Evolutionary conservation across 2,329 filamentous ascomycete species (phyloP), one percentile per base, ranked within the genome.

Genomic region (Metarhizium brunneum): DNA sequence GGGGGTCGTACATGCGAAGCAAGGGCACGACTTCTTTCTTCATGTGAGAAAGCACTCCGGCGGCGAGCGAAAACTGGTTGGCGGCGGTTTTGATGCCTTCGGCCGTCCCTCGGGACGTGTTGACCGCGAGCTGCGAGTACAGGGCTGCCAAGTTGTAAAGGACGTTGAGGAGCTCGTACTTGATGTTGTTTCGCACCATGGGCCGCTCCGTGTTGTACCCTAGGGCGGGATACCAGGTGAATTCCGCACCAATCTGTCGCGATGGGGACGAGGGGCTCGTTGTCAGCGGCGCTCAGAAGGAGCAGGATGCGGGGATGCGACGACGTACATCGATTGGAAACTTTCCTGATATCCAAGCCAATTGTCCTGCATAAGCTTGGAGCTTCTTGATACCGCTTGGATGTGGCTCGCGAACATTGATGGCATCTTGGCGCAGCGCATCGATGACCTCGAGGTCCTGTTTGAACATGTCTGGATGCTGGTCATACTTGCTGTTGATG

Each of bases 401-500:
- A 67, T 99, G 94, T 2, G 94, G 85, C 68, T 99, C 94, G 57
- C 87, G 83, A 2, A 94, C 87, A 69, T 91, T 90, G 55, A 96
- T 79, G n/a, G 94, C 94, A 68, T 95, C 89, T 59, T 82, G 82
- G 5, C 94, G 86, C 56, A 97, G 76, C 51, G 83, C 78, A 68
- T 97, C 91, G 65, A 99, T 91, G 61, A 87, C 82, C 66, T 92
- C 85, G 57, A 84, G 83, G 74, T 99, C 94, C 60, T 89, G 82
- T 60, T 84, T 83, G 72, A 99, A 99, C 87, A 96, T 95, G 71
- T 96, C 91, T 38, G 94, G 92, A 68, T 96, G 92, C 70, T 99
- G 94, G 72, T 97, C 92, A 86, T 97, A 97, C 79, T 97, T 96
- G 71, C 84, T 87, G 59, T 91, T 95, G 66, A 99, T 97, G 76